Evolutionary conservation across 1,139 yeast species (phyloP), one percentile per base, ranked within the genome.

Genomic region (Pichia sp.): DNA sequence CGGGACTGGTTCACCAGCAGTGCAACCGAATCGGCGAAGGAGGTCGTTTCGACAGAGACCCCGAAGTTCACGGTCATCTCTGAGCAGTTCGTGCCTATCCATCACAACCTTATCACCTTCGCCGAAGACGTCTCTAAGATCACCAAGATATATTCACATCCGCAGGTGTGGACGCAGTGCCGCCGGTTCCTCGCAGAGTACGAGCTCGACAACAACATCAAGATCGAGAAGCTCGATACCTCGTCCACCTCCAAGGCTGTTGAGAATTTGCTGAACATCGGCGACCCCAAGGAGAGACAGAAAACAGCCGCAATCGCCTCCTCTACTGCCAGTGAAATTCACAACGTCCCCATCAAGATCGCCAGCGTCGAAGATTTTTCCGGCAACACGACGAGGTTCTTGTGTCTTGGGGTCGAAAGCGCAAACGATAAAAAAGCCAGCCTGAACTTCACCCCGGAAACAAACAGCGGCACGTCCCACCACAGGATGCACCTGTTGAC

Each of bases 161-260:
- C 99, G 4, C 99, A 93, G 68, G 99, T 90, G 0, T 93, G 99
- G 99, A 95, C 97, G 4, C 99, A 93, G 67, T 85, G 89, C 47
- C 75, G 79, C 2, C 68, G 74, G 11, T 85, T 84, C 67, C 67
- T 87, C 51, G 65, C 68, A 15, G 60, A 68, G 3, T 62, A 75
- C 51, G 64, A 68, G 47, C 70, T 72, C 41, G 68, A 72, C 42
- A 56, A 61, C 47, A 66, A 70, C 15, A 58, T 66, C 5, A 66
- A 62, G 10, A 70, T 79, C n/a, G 75, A 76, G 49, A 76, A 70
- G 57, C 73, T 86, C 10, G 96, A 90, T 68, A 77, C 85, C 1
- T 75, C 80, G 2, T 88, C 97, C 0, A 93, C 98, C 0, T 85
- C 96, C 0, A 80, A 78, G 61, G 98, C 97, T 0, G 97, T 95